Conservation (phyloP, 2,329 filamentous ascomycete genomes). For the Aciculosporium take region DNA sequence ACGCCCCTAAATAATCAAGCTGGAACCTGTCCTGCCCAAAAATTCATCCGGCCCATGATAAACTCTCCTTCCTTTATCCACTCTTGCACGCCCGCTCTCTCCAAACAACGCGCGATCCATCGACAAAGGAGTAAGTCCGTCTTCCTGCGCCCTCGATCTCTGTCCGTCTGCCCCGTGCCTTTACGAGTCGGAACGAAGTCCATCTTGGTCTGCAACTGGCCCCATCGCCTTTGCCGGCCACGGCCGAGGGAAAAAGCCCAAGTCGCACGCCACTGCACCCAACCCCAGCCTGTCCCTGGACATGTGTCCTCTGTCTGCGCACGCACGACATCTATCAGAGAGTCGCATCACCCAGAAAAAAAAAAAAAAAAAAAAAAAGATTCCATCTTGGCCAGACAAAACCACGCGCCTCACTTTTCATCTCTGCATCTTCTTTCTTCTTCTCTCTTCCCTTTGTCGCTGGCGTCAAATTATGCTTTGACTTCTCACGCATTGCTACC, state of each 20-base stretch:
- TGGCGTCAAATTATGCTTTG: no score
- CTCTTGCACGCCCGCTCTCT: slow-evolving; percentile 6
- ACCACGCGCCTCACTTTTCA: background rate
- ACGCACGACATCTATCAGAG: slow-evolving; percentile 8
- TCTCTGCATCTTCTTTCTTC: background rate
- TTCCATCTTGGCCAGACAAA: background rate
- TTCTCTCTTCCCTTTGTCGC: background rate
- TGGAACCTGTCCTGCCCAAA: slow-evolving; percentile 5
- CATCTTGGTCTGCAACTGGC: background rate
- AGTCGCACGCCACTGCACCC: background rate
- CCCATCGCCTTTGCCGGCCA: background rate
- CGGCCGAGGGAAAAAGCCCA: no score
- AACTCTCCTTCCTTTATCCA: slow-evolving; percentile 8
- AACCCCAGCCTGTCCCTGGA: slow-evolving; percentile 8
- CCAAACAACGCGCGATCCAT: slow-evolving; percentile 6
- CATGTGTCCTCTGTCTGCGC: slow-evolving; percentile 14
- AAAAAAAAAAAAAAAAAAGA: no score
- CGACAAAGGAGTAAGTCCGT: slow-evolving; percentile 9
- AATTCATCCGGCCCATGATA: slow-evolving; percentile 6
- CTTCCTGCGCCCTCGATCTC: background rate
- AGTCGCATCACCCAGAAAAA: slow-evolving; percentile 5
- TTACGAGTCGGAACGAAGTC: background rate
- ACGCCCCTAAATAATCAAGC: no score
- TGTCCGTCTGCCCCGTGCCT: background rate
- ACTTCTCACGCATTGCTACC: background rate